Evolutionary conservation across 176 grass and related monocot species (phyloP).

Genomic region (Ensete glaucum): DNA sequence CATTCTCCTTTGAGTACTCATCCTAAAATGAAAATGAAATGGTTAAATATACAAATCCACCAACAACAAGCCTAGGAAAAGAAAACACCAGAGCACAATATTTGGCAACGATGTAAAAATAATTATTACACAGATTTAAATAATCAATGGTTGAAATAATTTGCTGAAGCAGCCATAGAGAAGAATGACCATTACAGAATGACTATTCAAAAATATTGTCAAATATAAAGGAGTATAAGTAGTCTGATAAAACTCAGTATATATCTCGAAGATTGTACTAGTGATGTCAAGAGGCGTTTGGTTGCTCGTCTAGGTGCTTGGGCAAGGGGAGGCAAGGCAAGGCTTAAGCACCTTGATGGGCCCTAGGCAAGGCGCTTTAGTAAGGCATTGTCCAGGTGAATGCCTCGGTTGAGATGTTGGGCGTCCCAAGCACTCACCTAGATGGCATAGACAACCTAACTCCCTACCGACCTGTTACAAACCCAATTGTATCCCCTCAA

Average conservation of each 20-base stretch:
- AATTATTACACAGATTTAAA: no score
- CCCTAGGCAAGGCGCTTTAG: no score
- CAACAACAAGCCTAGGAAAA: not conserved
- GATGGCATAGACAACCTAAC: no score
- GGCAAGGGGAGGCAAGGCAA: no score
- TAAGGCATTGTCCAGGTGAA: no score
- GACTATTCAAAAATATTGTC: not conserved
- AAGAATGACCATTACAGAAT: not conserved
- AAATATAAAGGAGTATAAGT: not conserved
- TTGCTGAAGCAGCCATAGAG: not conserved
- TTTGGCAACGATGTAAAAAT: not conserved
- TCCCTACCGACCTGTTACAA: no score
- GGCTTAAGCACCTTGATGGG: no score
- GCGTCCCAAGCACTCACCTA: no score
- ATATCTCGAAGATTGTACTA: not conserved
- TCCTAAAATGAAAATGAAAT: slow-evolving; percentile 39
- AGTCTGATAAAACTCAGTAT: not conserved
- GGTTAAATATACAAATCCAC: slow-evolving; percentile 7
- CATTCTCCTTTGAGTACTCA: slow-evolving; percentile 75
- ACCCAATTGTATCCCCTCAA: no score
- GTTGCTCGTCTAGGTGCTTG: no score
- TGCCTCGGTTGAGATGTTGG: no score
- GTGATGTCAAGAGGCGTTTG: no score
- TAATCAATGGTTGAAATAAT: not conserved
- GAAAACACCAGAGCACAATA: not conserved